phyloP scores from a whole-genome alignment of 305 asterid genomes.

The Fraxinus angustifolia region DNA sequence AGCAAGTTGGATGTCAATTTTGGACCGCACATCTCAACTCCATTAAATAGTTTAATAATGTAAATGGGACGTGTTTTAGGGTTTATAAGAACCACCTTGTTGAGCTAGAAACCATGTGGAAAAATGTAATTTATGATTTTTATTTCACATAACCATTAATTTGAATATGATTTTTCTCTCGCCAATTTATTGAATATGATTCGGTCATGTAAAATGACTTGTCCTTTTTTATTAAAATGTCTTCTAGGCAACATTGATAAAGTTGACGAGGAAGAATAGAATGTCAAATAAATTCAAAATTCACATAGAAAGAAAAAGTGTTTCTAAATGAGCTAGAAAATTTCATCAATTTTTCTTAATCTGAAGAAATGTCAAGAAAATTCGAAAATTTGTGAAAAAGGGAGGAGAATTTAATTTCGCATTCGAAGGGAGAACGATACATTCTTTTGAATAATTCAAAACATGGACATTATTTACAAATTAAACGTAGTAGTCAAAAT shows the following conservation, averaged over 20 bases:
- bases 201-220: not conserved
- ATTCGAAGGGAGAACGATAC: not conserved
- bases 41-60: too few relatives aligned
- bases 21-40: too few relatives aligned
- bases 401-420: not conserved
- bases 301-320: not conserved
- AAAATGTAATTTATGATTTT: not conserved
- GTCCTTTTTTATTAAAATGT: not conserved
- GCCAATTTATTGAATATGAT: not conserved
- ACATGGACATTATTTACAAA: not conserved
- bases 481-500: not conserved
- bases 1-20: too few relatives aligned
- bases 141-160: not conserved
- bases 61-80: not conserved
- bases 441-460: too few relatives aligned
- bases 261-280: not conserved
- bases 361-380: not conserved
- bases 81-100: not conserved
- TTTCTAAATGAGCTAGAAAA: not conserved
- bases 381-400: not conserved
- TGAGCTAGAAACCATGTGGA: not conserved
- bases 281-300: too few relatives aligned
- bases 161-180: not conserved
- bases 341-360: not conserved
- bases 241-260: not conserved